These are phyloP conservation scores for Trametes meyenii DNA, from an alignment of 768 basidiomycete species.

Conservation along the genomic window DNA sequence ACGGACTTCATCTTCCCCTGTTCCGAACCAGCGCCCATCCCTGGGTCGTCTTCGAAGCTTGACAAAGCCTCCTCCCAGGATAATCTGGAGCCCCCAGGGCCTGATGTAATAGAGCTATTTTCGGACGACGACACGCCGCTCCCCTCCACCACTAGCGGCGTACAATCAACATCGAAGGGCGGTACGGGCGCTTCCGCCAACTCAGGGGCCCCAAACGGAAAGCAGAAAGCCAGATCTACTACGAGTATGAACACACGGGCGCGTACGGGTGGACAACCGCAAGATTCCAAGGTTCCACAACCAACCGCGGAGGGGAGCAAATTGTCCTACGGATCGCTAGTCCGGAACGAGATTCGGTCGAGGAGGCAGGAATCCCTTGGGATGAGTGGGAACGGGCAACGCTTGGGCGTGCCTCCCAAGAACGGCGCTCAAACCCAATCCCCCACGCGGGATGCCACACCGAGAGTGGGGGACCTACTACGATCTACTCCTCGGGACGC, in stretches of 20 bases:
- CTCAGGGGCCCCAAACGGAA: background rate
- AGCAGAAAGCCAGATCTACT: background rate
- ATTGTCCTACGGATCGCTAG: slow-evolving; percentile 26
- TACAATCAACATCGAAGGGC: slow-evolving; percentile 5
- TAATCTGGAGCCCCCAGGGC: background rate
- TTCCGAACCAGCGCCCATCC: background rate
- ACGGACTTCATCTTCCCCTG: slow-evolving; percentile 52
- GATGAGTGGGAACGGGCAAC: slow-evolving; percentile 34
- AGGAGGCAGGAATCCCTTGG: slow-evolving; percentile 50
- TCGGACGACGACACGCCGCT: slow-evolving; percentile 8
- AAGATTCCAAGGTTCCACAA: too few relatives aligned
- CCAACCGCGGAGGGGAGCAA: background rate
- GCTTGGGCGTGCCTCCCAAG: slow-evolving; percentile 13
- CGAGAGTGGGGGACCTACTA: background rate
- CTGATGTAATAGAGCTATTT: background rate
- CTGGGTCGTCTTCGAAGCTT: background rate
- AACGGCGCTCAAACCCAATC: too few relatives aligned
- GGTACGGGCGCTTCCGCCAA: slow-evolving; percentile 5
- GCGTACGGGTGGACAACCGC: too few relatives aligned
- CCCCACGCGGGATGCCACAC: background rate
- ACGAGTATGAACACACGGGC: too few relatives aligned
- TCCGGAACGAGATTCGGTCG: slow-evolving; percentile 43
- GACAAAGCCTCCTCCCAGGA: background rate
- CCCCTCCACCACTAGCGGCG: slow-evolving; percentile 5
- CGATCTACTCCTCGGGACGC: background rate